phyloP scores from a whole-genome alignment of 192 early-diverging fungal species.

The Coemansia sp. region DNA sequence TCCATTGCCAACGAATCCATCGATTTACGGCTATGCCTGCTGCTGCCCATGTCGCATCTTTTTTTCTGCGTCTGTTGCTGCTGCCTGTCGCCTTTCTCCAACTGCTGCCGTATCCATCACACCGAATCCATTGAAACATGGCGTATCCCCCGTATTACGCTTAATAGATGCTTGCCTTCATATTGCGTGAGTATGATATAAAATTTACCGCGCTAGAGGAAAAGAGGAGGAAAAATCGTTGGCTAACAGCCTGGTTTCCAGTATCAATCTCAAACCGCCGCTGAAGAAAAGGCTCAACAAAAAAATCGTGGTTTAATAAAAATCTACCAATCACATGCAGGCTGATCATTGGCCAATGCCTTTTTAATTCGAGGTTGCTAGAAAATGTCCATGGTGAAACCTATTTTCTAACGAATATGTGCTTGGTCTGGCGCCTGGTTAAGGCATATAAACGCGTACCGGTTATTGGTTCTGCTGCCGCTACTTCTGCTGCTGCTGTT shows the following conservation, averaged over 20 bases:
- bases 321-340: too few species aligned
- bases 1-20: constrained; percentile 21
- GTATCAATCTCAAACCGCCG: neutral
- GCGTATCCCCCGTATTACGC: neutral
- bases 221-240: constrained; percentile 31
- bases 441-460: too few species aligned
- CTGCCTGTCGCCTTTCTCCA: constrained; percentile 9
- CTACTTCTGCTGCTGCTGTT: neutral
- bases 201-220: constrained; percentile 33
- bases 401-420: too few species aligned
- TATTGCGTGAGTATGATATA: constrained; percentile 31
- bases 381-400: too few species aligned
- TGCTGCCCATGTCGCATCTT: neutral
- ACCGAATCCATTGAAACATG: neutral
- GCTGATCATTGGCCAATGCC: too few species aligned
- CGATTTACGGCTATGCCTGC: neutral
- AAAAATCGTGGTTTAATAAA: too few species aligned
- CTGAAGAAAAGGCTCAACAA: neutral
- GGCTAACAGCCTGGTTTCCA: constrained; percentile 1
- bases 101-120: constrained; percentile 20
- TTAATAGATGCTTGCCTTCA: constrained; percentile 42
- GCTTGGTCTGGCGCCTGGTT: too few species aligned
- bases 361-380: too few species aligned
- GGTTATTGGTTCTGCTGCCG: too few species aligned
- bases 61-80: neutral